Percentiles rank a stretch among this genome's conserved stretches.
phyloP scores from a whole-genome alignment of 441 rosid genomes.

The Geranium incanum region DNA sequence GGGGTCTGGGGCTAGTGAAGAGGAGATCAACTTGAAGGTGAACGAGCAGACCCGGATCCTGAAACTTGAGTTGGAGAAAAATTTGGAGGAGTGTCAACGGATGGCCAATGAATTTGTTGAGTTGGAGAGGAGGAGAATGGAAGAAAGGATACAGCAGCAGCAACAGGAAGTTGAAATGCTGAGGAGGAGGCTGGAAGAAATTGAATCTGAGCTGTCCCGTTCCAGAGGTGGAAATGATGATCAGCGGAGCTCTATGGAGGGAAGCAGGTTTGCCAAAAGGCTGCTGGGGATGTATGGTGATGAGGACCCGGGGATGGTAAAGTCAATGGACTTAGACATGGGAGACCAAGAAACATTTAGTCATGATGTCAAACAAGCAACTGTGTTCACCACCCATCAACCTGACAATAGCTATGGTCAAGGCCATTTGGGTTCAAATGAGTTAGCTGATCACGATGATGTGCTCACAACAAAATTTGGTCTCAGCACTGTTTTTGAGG shows the following conservation, averaged over 20 bases:
- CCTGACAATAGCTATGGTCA: too few species aligned
- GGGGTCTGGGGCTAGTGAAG: constrained; percentile 48
- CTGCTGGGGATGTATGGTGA: constrained; percentile 48
- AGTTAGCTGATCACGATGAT: constrained; percentile 26
- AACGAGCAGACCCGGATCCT: constrained; percentile 47
- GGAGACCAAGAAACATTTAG: constrained; percentile 54
- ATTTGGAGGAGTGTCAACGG: constrained; percentile 66
- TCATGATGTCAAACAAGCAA: constrained; percentile 36
- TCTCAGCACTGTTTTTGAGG: constrained; percentile 88
- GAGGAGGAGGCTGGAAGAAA: constrained; percentile 67
- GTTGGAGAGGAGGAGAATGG: constrained; percentile 87
- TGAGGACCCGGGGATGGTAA: constrained; percentile 69
- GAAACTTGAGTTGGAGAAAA: constrained; percentile 59
- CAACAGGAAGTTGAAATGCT: constrained; percentile 80
- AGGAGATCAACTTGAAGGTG: constrained; percentile 67
- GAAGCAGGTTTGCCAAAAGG: constrained; percentile 67
- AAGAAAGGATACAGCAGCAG: constrained; percentile 77
- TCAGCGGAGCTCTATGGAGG: constrained; percentile 22
- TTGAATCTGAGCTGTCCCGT: constrained; percentile 46
- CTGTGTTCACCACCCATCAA: constrained; percentile 18
- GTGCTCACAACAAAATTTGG: constrained; percentile 37
- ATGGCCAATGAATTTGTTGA: constrained; percentile 82
- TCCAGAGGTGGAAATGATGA: constrained; percentile 36
- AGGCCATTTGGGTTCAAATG: constrained; percentile 22
- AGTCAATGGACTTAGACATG: constrained; percentile 93